Evolutionary conservation across 352 stramenopile genomes (phyloP).

Genomic region (Phytophthora idaei): DNA sequence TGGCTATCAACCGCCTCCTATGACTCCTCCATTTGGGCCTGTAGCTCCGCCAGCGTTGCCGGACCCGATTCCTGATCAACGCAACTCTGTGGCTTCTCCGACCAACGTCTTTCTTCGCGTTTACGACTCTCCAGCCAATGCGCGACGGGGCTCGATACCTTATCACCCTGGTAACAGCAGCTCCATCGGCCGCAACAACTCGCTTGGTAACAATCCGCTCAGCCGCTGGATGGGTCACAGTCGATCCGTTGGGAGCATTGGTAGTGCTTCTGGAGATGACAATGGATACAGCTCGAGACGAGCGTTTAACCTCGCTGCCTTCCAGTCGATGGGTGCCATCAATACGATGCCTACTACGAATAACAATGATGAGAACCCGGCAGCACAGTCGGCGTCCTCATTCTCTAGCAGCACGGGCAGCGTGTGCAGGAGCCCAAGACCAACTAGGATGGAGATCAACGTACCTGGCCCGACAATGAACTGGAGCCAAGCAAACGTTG

Average conservation of each 20-base stretch:
- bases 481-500: slow-evolving; percentile 53
- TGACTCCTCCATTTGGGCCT: slow-evolving; percentile 22
- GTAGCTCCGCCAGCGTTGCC: neutral
- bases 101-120: slow-evolving; percentile 69
- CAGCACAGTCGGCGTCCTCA: slow-evolving; percentile 30
- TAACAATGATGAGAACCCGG: slow-evolving; percentile 20
- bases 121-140: slow-evolving; percentile 62
- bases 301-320: slow-evolving; percentile 63
- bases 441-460: slow-evolving; percentile 30
- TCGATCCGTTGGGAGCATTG: slow-evolving; percentile 24
- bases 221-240: slow-evolving; percentile 20
- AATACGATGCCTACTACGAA: slow-evolving; percentile 17
- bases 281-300: slow-evolving; percentile 35
- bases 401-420: slow-evolving; percentile 38
- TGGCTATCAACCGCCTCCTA: slow-evolving; percentile 14
- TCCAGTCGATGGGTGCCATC: slow-evolving; percentile 38
- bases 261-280: slow-evolving; percentile 35
- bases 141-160: slow-evolving; percentile 4
- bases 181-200: slow-evolving; percentile 23
- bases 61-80: slow-evolving; percentile 3
- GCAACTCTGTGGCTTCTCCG: slow-evolving; percentile 37
- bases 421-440: slow-evolving; percentile 25
- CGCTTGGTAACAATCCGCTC: slow-evolving; percentile 13
- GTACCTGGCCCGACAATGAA: slow-evolving; percentile 27
- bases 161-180: slow-evolving; percentile 22